Evolutionary conservation across 805 yeast genomes (phyloP), one percentile per base, ranked within the genome.

Genomic region (Zygotorulaspora florentina): DNA sequence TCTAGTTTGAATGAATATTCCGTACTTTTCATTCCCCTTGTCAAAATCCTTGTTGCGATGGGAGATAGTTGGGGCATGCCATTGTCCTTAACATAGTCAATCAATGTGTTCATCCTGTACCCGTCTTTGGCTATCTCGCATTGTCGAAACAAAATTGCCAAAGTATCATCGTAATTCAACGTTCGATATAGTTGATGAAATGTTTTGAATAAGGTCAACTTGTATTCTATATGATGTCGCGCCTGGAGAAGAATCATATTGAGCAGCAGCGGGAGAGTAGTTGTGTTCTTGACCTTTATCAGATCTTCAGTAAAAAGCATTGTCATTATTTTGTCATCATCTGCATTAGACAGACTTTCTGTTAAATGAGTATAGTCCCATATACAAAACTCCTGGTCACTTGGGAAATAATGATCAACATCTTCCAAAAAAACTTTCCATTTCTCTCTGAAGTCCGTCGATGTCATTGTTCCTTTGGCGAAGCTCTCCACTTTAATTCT

Each of bases 361-460:
- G 57, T 48, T 34, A 65, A 37, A 23, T 53, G 18, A 3, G 66
- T 63, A 44, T 58, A 65, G 41, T 64, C 67, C 29, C 60, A 48
- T 8, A 57, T 59, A 8, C 51, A 37, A 13, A 54, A 48, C 3
- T 9, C 29, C 1, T 31, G 26, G 2, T 29, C 40, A 2, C 38
- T 27, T 7, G 56, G 51, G 3, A 62, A 46, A 2, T 12, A 23
- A 18, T 56, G 47, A 30, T 62, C 68, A 43, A 65, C 47, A 18
- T 59, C 66, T 39, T 56, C 53, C 11, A 64, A n/a, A 39, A 56
- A 61, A 6, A 61, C 59, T 35, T 61, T 61, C 69, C 69, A 65
- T 39, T 61, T 62, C 34, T 61, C 62, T 16, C 52, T 40, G 38
- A 65, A 64, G 9, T 38, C 30, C 1, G 56, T 53, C 38, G 49